Conservation (phyloP, 2,329 filamentous ascomycete genomes). For the Elsinoe necatrix region DNA sequence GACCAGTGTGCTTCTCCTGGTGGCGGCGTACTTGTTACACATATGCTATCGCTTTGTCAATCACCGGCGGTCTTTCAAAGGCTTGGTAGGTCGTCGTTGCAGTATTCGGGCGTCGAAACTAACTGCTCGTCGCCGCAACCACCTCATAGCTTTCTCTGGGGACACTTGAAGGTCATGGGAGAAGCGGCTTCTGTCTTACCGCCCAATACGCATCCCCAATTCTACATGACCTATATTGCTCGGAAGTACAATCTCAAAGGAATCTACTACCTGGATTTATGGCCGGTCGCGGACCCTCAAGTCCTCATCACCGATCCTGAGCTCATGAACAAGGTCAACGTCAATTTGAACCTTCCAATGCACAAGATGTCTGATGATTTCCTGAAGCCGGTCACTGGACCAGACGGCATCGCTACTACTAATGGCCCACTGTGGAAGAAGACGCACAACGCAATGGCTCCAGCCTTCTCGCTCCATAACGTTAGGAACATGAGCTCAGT, state of each 20-base stretch:
- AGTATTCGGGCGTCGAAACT: background rate
- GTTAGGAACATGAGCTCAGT: background rate
- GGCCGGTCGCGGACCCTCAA: constrained; percentile 20
- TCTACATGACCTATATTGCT: background rate
- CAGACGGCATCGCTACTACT: background rate
- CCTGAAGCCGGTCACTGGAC: background rate
- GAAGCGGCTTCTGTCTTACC: constrained; percentile 15
- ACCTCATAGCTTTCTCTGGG: constrained; percentile 21
- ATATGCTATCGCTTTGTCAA: background rate
- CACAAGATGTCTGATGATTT: background rate
- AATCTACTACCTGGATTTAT: constrained; percentile 22
- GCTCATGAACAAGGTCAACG: background rate
- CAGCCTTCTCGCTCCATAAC: background rate
- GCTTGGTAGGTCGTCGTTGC: background rate
- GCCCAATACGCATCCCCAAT: background rate
- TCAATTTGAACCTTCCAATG: background rate
- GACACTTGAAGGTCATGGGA: constrained; percentile 19
- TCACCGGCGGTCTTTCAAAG: background rate
- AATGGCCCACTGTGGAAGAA: background rate
- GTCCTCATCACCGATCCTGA: constrained; percentile 19
- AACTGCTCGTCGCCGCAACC: constrained; percentile 18
- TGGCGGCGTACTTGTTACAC: background rate
- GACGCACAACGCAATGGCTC: background rate
- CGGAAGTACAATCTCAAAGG: constrained; percentile 20
- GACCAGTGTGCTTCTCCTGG: background rate